phyloP scores from a whole-genome alignment of 2,329 filamentous ascomycete genomes.

The Penicillium sp. region DNA sequence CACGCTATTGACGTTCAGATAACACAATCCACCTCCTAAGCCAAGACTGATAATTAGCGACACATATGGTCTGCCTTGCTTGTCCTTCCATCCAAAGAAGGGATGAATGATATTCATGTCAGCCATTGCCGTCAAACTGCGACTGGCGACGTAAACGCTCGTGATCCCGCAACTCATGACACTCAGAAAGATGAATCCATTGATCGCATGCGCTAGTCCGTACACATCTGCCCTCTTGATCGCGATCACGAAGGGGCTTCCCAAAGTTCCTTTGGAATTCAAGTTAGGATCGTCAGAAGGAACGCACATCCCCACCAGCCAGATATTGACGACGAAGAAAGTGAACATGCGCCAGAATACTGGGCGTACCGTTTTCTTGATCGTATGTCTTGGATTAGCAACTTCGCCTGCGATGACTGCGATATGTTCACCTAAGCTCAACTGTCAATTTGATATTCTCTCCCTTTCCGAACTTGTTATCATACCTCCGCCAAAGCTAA shows the following conservation, averaged over 20 bases:
- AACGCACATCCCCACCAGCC: constrained; percentile 42
- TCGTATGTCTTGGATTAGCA: constrained; percentile 32
- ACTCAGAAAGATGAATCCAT: constrained; percentile 40
- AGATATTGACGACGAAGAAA: constrained; percentile 41
- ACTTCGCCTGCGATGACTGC: constrained; percentile 40
- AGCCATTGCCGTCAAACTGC: constrained; percentile 36
- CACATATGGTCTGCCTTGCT: constrained; percentile 34
- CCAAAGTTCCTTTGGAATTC: constrained; percentile 33
- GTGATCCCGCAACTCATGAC: constrained; percentile 42
- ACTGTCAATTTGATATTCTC: neutral
- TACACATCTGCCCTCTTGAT: constrained; percentile 34
- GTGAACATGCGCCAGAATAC: constrained; percentile 41
- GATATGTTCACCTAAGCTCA: constrained; percentile 32
- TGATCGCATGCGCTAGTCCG: constrained; percentile 36
- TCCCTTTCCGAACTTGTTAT: neutral
- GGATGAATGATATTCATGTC: constrained; percentile 32
- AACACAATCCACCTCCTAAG: constrained; percentile 38
- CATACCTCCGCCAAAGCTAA: constrained; percentile 36
- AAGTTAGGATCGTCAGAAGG: constrained; percentile 34
- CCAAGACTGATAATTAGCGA: constrained; percentile 31
- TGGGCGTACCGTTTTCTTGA: constrained; percentile 36
- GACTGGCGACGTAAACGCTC: constrained; percentile 38
- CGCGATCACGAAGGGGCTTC: constrained; percentile 38
- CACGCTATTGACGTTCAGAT: constrained; percentile 36
- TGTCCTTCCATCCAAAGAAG: constrained; percentile 28